Base-by-base conservation (phyloP, 2,329 filamentous ascomycete species). In the Clarireedia monteithiana region DNA sequence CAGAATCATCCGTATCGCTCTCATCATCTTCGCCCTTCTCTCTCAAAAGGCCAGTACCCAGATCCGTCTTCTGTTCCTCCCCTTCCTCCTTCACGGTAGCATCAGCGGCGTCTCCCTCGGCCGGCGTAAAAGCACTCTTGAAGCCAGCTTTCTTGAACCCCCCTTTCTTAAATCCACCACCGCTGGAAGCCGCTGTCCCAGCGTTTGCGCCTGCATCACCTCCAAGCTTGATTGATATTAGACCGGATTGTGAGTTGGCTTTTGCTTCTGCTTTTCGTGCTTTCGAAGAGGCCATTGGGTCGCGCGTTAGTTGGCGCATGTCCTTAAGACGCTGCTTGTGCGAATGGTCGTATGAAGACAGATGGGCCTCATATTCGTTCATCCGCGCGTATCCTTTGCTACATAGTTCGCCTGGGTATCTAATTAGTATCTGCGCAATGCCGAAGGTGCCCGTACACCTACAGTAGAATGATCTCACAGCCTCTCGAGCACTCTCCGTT, bases 311-410 rank as follows among this genome's bases (percentile, higher is more conserved):
- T 66, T 88, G 84, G 72, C 90, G 90, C 88, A 92, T 91, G 66
- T 94, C 88, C 72, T 89, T 89, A 57, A 91, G 81, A 50, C 89
- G 86, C 74, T 95, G 91, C 70, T 91, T 91, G 73, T 99, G 94
- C 65, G 89, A 88, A 73, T 99, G 94, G 69, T 97, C 94, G 72
- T 97, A 97, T 66, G 88, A 94, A 61, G 85, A 85, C 56, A 96
- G 88, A 71, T 99, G 94, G 6, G 91, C 87, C 72, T 97, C 92
- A 71, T 95, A 96, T 70, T 97, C 92, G 69, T 95, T 92, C 79
- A 95, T 92, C 55, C 94, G 90, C 1, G 86, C 84, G 73, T 97
- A 99, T 65, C 91, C 92, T 74, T 97, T 97, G 61, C 87, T 84
- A 76, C 94, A 97, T 54, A 97, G 82, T 42, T 85, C 82, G 75